Conservation (phyloP, 1,284 basidiomycete species). For the Puccinia triticina region DNA sequence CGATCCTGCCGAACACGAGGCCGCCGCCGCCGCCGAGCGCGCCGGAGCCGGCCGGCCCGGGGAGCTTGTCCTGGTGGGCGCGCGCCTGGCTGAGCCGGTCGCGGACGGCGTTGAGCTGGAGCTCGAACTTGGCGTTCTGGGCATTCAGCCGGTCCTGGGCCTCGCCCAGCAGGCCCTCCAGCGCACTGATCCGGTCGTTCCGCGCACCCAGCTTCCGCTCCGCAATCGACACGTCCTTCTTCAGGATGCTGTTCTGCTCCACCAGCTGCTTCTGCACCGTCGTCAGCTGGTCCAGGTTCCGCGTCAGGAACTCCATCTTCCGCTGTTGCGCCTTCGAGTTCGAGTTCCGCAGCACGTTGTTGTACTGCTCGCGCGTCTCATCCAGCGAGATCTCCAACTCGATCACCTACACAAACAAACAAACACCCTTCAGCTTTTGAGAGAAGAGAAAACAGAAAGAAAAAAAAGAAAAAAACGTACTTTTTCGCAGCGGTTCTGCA, state of each 20-base stretch:
- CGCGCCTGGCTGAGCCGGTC: constrained; percentile 88
- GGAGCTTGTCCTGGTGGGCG: constrained; percentile 82
- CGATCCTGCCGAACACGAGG: constrained; percentile 86
- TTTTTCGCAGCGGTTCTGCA: constrained; percentile 99
- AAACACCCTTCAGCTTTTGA: neutral
- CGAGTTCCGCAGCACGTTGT: constrained; percentile 95
- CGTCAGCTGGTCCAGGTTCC: constrained; percentile 93
- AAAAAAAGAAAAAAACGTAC: constrained; percentile 63
- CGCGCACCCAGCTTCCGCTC: constrained; percentile 93
- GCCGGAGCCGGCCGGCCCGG: constrained; percentile 64
- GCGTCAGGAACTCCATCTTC: constrained; percentile 98
- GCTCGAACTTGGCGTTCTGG: constrained; percentile 94
- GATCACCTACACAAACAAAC: constrained; percentile 71
- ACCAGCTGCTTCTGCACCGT: constrained; percentile 98
- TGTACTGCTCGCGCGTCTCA: constrained; percentile 98
- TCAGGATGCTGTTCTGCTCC: constrained; percentile 94
- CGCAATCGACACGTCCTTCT: constrained; percentile 96
- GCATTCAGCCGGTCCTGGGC: constrained; percentile 85
- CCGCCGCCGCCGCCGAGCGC: constrained; percentile 58
- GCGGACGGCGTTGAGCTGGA: constrained; percentile 84
- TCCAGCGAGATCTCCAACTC: constrained; percentile 99
- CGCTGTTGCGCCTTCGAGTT: constrained; percentile 98
- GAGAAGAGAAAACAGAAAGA: neutral
- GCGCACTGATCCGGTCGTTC: constrained; percentile 94
- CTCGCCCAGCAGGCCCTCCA: constrained; percentile 88